phyloP scores from a whole-genome alignment of 208 protist genomes.

The Leishmania gerbilli region DNA sequence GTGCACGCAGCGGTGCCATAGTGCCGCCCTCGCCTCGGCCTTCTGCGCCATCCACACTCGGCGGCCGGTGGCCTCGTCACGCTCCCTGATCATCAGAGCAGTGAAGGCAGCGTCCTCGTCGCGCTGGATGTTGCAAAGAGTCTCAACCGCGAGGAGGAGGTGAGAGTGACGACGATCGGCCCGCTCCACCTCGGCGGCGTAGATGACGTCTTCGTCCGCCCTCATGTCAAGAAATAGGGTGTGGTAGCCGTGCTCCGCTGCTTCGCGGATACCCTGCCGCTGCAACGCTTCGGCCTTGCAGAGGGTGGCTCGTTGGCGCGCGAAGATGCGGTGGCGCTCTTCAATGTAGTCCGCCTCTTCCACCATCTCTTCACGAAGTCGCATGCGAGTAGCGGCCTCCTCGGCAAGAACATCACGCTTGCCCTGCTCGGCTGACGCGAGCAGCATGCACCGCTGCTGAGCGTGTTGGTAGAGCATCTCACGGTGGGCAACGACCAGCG shows the following conservation, averaged over 20 bases:
- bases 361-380: constrained; percentile 23
- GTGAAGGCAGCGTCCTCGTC: constrained; percentile 44
- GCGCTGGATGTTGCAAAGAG: constrained; percentile 34
- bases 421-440: constrained; percentile 35
- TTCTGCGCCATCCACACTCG: constrained; percentile 46
- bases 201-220: constrained; percentile 20
- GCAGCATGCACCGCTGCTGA: constrained; percentile 9
- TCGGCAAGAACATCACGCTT: constrained; percentile 39
- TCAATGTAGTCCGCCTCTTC: constrained; percentile 31
- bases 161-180: constrained; percentile 11
- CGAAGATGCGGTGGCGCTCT: constrained; percentile 28
- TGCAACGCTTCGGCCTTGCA: constrained; percentile 7
- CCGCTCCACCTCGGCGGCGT: constrained; percentile 4
- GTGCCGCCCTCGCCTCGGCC: constrained; percentile 19
- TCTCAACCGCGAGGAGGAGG: constrained; percentile 35
- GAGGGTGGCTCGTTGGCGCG: constrained; percentile 14
- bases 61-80: constrained; percentile 34
- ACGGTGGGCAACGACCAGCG: constrained; percentile 8
- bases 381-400: constrained; percentile 34
- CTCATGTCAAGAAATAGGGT: constrained; percentile 39
- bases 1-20: constrained; percentile 18
- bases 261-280: constrained; percentile 24
- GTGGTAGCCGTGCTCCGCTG: constrained; percentile 36
- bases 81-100: constrained; percentile 27
- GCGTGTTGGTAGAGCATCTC: constrained; percentile 13